Evolutionary conservation across 352 stramenopile species (phyloP).

Genomic region (Ophiocytium majus): DNA sequence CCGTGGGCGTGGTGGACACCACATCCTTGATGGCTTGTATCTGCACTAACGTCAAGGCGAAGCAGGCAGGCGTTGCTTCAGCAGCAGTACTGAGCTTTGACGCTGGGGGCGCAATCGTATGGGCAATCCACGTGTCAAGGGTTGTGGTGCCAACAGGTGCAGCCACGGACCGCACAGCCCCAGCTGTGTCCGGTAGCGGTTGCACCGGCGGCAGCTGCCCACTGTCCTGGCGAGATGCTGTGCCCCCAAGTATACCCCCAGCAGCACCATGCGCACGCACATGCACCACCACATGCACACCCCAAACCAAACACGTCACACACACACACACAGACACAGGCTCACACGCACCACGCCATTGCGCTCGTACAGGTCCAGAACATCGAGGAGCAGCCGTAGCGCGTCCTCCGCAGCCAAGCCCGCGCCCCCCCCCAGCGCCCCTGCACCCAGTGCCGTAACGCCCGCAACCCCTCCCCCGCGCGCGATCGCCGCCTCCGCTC

Average conservation of each 20-base stretch:
- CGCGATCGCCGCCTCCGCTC: not conserved
- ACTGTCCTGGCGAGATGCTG: too few species aligned
- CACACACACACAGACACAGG: not conserved
- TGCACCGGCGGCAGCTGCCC: too few species aligned
- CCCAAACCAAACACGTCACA: not conserved
- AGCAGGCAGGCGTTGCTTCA: too few species aligned
- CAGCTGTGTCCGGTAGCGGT: too few species aligned
- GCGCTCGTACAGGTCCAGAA: not conserved
- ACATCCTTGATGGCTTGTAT: too few species aligned
- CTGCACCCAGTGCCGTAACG: not conserved
- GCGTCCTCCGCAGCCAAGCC: not conserved
- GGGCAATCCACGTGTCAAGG: too few species aligned
- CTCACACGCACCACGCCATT: not conserved
- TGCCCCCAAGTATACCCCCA: not conserved
- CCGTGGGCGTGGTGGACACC: too few species aligned
- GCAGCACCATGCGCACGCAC: not conserved
- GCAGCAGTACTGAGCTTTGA: too few species aligned
- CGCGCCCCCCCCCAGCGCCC: not conserved
- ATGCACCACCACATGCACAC: conserved; percentile 7
- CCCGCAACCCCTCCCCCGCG: not conserved
- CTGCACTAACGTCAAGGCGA: too few species aligned
- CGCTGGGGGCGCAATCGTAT: too few species aligned
- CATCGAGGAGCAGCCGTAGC: not conserved
- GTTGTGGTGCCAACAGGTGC: not conserved
- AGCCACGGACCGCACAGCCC: not conserved